These are phyloP conservation scores for Hibiscus trionum DNA, from an alignment of 345 rosid species.

Conservation along the genomic window DNA sequence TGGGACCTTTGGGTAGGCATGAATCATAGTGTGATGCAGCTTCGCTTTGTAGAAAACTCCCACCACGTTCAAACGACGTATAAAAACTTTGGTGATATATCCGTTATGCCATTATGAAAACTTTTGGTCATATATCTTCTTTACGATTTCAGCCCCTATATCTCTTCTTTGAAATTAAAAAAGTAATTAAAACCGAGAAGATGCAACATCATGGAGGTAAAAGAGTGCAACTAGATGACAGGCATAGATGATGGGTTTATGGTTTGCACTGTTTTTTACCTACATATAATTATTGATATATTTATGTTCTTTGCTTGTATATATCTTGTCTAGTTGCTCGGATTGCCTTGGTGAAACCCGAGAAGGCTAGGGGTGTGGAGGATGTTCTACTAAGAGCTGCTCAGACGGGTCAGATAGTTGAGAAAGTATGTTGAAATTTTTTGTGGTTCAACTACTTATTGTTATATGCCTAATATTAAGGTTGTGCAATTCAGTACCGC, in stretches of 20 bases:
- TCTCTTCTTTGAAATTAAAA: background rate
- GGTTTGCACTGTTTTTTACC: background rate
- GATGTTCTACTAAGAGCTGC: constrained; percentile 86
- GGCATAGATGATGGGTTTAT: background rate
- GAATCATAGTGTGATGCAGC: background rate
- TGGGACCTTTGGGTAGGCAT: background rate
- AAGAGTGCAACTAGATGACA: background rate
- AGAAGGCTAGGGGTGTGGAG: constrained; percentile 92
- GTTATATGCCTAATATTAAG: background rate
- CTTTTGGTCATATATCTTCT: too few relatives aligned
- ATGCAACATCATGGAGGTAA: background rate
- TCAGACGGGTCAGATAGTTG: constrained; percentile 86
- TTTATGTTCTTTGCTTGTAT: background rate
- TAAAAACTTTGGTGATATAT: background rate
- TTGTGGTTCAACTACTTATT: background rate
- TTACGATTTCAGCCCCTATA: too few relatives aligned
- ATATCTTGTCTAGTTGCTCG: constrained; percentile 51
- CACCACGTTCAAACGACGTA: background rate
- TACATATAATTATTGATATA: background rate
- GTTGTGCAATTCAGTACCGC: background rate
- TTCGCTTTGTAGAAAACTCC: background rate
- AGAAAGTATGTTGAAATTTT: constrained; percentile 47
- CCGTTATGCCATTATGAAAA: background rate
- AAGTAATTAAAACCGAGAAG: background rate
- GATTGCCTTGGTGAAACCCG: constrained; percentile 97